phyloP scores from a whole-genome alignment of 2,329 filamentous ascomycete species.

The Clonostachys byssicola region DNA sequence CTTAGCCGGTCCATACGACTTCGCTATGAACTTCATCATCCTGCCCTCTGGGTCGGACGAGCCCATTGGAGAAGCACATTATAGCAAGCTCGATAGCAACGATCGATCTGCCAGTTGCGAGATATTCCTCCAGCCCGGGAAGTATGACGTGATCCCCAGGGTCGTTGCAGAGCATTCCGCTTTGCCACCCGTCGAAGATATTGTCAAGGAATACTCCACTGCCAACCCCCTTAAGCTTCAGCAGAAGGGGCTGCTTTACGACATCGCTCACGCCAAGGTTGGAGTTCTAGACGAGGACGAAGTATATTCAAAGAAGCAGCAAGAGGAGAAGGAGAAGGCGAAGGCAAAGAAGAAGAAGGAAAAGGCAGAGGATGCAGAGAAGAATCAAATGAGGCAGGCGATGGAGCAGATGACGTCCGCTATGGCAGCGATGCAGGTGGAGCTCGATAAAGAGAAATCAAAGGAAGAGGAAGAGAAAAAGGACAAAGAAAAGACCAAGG shows the following conservation, averaged over 20 bases:
- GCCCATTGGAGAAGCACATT: neutral
- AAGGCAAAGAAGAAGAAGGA: conserved; percentile 15
- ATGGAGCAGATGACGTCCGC: neutral
- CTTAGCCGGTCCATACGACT: conserved; percentile 36
- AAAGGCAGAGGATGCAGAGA: conserved; percentile 5
- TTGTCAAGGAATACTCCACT: conserved; percentile 42
- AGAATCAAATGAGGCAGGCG: conserved; percentile 8
- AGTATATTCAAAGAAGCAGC: conserved; percentile 14
- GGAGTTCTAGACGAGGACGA: conserved; percentile 45
- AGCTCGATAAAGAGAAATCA: conserved; percentile 2
- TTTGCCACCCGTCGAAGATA: conserved; percentile 49
- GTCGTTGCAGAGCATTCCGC: conserved; percentile 50
- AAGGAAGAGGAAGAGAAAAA: neutral
- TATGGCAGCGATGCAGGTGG: neutral
- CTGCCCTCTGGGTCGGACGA: too few species aligned
- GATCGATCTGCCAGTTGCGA: conserved; percentile 67
- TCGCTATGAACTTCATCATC: conserved; percentile 29
- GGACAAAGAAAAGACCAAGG: neutral
- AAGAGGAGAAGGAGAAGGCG: conserved; percentile 17
- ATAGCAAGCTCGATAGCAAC: conserved; percentile 26
- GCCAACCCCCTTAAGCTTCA: conserved; percentile 59
- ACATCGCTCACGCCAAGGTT: conserved; percentile 58
- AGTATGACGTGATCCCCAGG: conserved; percentile 66
- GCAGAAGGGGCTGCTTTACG: conserved; percentile 53
- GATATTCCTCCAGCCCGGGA: conserved; percentile 61